Conservation (phyloP, 148 eudicot genomes). For the Dysphania ambrosioides region DNA sequence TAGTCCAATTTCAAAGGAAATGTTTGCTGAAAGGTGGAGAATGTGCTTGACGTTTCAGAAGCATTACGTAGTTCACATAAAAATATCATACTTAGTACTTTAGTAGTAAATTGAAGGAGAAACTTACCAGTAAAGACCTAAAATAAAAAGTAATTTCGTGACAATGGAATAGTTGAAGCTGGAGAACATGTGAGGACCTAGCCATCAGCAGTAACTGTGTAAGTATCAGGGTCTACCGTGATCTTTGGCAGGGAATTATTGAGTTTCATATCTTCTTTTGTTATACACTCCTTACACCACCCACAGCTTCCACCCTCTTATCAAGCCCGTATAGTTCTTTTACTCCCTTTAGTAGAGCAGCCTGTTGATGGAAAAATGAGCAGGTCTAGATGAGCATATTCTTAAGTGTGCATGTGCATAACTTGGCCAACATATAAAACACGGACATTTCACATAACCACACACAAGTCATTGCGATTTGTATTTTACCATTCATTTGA, state of each 20-base stretch:
- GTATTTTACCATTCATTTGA: not conserved
- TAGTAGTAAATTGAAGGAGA: slow-evolving; percentile 2
- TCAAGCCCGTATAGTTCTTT: slow-evolving; percentile 62
- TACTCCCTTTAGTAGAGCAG: slow-evolving; percentile 53
- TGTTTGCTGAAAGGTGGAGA: not conserved
- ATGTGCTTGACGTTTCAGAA: not conserved
- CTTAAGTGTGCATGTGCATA: not conserved
- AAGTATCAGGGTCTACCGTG: slow-evolving; percentile 78
- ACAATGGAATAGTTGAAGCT: slow-evolving; percentile 72
- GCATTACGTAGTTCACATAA: slow-evolving; percentile 1
- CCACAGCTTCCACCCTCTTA: slow-evolving; percentile 73
- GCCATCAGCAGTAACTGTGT: slow-evolving; percentile 79
- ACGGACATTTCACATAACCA: not conserved
- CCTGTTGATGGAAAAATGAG: slow-evolving; percentile 40
- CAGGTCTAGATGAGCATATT: not conserved
- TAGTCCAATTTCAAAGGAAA: not conserved
- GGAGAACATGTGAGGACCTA: slow-evolving; percentile 62
- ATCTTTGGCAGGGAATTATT: slow-evolving; percentile 83
- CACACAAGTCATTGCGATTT: not conserved
- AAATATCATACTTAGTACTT: not conserved
- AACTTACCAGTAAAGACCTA: slow-evolving; percentile 29
- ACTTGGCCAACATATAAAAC: no score
- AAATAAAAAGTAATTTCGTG: slow-evolving; percentile 88
- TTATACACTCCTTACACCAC: slow-evolving; percentile 60
- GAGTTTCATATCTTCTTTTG: slow-evolving; percentile 92